Evolutionary conservation across 1,139 yeast species (phyloP).

Genomic region (Suhomyces guaymorum): DNA sequence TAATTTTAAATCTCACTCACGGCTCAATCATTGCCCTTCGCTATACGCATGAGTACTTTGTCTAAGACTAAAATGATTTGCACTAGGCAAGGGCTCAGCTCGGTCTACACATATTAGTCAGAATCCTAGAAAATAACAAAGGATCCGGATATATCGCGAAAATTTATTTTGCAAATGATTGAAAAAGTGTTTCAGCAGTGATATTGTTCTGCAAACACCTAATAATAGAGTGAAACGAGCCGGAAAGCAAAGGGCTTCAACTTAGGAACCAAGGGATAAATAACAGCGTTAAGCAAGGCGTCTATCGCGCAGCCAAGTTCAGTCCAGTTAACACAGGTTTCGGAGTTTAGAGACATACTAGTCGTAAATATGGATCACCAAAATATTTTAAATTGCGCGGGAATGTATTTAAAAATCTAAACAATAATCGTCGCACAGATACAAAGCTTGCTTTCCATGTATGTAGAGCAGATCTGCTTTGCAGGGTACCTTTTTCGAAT

Average conservation of each 20-base stretch:
- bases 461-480: no score
- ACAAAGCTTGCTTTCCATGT: no score
- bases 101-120: neutral
- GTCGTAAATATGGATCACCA: slow-evolving; percentile 1
- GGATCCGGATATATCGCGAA: slow-evolving; percentile 2
- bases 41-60: slow-evolving; percentile 2
- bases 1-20: slow-evolving; percentile 2
- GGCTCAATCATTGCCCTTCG: slow-evolving; percentile 2
- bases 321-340: slow-evolving; percentile 1
- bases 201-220: slow-evolving; percentile 5
- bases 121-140: slow-evolving; percentile 3
- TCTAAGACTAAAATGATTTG: slow-evolving; percentile 4
- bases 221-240: slow-evolving; percentile 4
- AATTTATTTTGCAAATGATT: slow-evolving; percentile 2
- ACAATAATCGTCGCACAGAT: no score
- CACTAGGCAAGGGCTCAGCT: slow-evolving; percentile 8
- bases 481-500: neutral
- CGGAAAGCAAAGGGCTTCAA: neutral
- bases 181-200: slow-evolving; percentile 1
- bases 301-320: neutral
- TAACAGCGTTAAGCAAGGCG: neutral
- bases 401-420: neutral
- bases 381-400: neutral
- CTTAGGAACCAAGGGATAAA: neutral
- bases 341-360: neutral